Evolutionary conservation across 345 rosid genomes (phyloP).

Genomic region (Streptanthus diversifolius): DNA sequence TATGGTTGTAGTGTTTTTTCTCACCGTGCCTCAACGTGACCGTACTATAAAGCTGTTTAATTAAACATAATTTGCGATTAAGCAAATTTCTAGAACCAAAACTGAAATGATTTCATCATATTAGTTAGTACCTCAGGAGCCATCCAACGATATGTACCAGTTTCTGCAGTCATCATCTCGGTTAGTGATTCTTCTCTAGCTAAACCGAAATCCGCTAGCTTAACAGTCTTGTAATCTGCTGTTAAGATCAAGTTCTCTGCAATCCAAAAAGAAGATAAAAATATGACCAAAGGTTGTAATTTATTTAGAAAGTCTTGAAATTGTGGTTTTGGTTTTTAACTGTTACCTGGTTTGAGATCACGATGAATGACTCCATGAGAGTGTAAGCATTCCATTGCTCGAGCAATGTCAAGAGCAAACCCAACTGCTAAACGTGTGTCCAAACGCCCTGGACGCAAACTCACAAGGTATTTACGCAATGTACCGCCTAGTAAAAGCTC

Average conservation of each 20-base stretch:
- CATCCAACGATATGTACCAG: constrained; percentile 99
- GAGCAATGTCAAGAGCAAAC: constrained; percentile 91
- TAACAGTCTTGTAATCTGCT: constrained; percentile 75
- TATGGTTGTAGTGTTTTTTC: constrained; percentile 93
- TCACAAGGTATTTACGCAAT: constrained; percentile 76
- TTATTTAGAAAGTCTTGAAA: background rate
- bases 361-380: constrained; percentile 96
- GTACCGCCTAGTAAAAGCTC: constrained; percentile 87
- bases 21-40: constrained; percentile 94
- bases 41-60: constrained; percentile 82
- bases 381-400: constrained; percentile 96
- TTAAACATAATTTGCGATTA: background rate
- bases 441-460: constrained; percentile 64
- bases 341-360: constrained; percentile 90
- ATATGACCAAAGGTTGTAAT: background rate
- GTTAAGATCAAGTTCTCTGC: constrained; percentile 88
- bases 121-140: constrained; percentile 79
- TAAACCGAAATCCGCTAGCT: constrained; percentile 90
- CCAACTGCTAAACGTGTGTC: constrained; percentile 67
- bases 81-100: background rate
- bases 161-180: constrained; percentile 99
- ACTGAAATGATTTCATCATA: background rate
- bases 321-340: background rate
- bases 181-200: constrained; percentile 98
- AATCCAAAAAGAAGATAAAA: background rate